Evolutionary conservation across 768 basidiomycete genomes (phyloP), one percentile per base, ranked within the genome.

Genomic region (Brasilioporus rufonigricans): DNA sequence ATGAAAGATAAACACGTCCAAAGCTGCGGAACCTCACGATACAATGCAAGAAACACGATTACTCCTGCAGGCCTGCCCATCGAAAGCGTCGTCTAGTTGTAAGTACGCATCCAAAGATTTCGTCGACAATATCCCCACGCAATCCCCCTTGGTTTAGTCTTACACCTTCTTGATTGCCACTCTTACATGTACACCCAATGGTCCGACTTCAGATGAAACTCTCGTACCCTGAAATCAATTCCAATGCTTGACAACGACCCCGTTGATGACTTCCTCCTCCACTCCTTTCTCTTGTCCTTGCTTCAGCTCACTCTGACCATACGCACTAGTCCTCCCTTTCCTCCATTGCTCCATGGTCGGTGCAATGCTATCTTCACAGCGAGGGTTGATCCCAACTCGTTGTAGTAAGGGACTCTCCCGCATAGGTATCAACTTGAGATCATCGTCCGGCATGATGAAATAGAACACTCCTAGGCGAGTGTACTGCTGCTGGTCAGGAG

Each of bases 401-500:
- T 80, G 74, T 27, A 85, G 63, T 0, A 85, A 74, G 1, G 79
- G 77, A 57, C 80, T 82, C 27, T 78, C 71, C 0, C 65, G 45
- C 4, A 78, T 61, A 0, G 84, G 83, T 3, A 68, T 64, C 24
- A 86, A 70, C 47, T 67, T 73, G 41, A 76, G 74, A 29, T 75
- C 61, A 61, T 85, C 83, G 57, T 85, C 77, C 0, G 77, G 68
- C 74, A 76, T 71, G 32, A 66, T 67, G 59, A 86, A 86, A 66
- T 85, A 85, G 63, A 85, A 84, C 4, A 78, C 73, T 1, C 84
- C 83, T 1, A 85, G 72, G 9, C 83, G 79, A n/a, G 78, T 71
- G 57, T 74, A 68, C 29, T 63, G 65, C 27, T 69, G 77, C 58
- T 86, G 84, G 56, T 84, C 82, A 0, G 64, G 59, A 10, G 83